Evolutionary conservation across 1,284 basidiomycete species (phyloP).

Genomic region (Puccinia polysora): DNA sequence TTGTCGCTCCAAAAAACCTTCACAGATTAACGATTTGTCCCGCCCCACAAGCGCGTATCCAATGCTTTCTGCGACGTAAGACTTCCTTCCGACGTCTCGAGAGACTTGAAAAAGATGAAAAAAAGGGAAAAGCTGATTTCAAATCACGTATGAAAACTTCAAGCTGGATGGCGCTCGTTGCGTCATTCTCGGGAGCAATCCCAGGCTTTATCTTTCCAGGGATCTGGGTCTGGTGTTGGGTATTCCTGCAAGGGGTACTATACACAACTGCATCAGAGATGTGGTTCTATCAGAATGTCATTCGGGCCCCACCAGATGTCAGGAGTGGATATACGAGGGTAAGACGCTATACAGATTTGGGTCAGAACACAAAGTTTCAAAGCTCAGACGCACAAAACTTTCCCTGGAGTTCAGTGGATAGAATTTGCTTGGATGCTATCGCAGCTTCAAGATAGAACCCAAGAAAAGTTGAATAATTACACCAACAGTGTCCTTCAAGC

Average conservation of each 20-base stretch:
- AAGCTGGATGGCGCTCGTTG: constrained; percentile 28
- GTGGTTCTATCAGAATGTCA: constrained; percentile 37
- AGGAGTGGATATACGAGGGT: constrained; percentile 42
- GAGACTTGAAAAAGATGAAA: not conserved
- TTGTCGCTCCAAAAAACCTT: not conserved
- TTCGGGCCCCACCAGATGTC: constrained; percentile 41
- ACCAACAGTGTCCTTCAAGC: constrained; percentile 16
- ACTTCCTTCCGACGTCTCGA: not conserved
- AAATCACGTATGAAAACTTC: not conserved
- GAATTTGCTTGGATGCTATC: constrained; percentile 41
- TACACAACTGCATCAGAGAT: constrained; percentile 43
- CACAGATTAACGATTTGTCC: constrained; percentile 33
- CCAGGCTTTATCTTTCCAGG: constrained; percentile 40
- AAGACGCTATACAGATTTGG: not conserved
- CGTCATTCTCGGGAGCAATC: constrained; percentile 35
- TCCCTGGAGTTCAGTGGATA: constrained; percentile 38
- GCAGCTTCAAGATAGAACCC: constrained; percentile 33
- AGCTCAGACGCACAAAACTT: no score
- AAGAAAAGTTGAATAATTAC: constrained; percentile 37
- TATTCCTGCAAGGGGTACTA: constrained; percentile 36
- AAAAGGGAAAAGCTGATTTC: constrained; percentile 14
- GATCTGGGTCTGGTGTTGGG: constrained; percentile 33
- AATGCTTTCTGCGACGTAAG: constrained; percentile 29
- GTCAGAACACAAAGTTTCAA: not conserved
- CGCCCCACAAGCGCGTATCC: constrained; percentile 17